phyloP scores from a whole-genome alignment of 768 basidiomycete species.

The Fomitopsis pulvina region DNA sequence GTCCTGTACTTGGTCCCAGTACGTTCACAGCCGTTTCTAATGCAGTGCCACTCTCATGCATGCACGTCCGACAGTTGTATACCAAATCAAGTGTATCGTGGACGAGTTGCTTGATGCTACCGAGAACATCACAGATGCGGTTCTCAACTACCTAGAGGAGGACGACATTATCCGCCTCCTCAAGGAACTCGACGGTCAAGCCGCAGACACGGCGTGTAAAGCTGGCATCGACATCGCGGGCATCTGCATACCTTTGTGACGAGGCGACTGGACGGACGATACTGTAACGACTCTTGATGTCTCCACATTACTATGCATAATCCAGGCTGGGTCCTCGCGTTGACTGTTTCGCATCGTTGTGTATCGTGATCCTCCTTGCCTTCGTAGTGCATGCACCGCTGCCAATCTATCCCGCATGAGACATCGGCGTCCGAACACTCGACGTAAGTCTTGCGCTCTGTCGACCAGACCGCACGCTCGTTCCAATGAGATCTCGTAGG shows the following conservation, averaged over 20 bases:
- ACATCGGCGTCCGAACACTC: too few species aligned
- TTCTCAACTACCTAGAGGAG: conserved; percentile 27
- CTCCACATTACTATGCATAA: conserved; percentile 8
- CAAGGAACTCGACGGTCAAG: conserved; percentile 17
- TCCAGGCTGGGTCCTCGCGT: conserved; percentile 13
- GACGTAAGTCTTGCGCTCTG: too few species aligned
- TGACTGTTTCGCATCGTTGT: conserved; percentile 15
- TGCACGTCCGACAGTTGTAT: conserved; percentile 36
- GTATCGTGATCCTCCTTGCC: conserved; percentile 8
- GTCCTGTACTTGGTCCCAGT: conserved; percentile 51
- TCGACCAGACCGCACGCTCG: too few species aligned
- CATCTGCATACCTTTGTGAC: conserved; percentile 14
- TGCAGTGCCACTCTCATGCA: not conserved
- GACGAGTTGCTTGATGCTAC: conserved; percentile 42
- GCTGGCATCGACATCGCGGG: conserved; percentile 17
- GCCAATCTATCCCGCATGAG: conserved; percentile 9
- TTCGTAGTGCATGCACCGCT: conserved; percentile 13
- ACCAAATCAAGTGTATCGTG: conserved; percentile 54
- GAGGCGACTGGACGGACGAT: not conserved
- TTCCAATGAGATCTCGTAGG: too few species aligned
- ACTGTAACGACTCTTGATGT: not conserved
- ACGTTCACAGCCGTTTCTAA: conserved; percentile 18
- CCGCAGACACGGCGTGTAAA: conserved; percentile 17
- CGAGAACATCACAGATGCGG: conserved; percentile 43
- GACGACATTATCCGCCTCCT: conserved; percentile 33